Evolutionary conservation across 352 stramenopile genomes (phyloP).

Genomic region (Phytopythium sindhum): DNA sequence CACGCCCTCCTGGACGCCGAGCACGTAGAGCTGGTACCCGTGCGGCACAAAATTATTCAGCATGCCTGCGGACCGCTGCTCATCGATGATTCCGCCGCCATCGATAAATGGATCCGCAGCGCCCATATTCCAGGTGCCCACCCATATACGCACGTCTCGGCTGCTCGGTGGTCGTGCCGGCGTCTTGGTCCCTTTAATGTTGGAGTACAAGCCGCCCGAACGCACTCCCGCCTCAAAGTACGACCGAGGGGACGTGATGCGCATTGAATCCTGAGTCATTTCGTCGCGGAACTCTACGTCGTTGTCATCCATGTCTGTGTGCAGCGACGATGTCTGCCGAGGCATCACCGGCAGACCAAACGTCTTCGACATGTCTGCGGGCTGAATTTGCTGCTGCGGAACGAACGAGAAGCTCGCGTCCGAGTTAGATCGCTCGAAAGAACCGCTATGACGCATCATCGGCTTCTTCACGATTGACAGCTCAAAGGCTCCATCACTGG

Average conservation of each 20-base stretch:
- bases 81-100: slow-evolving; percentile 67
- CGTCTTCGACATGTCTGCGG: slow-evolving; percentile 30
- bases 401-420: slow-evolving; percentile 17
- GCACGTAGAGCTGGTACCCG: slow-evolving; percentile 84
- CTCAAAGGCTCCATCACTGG: neutral
- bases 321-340: slow-evolving; percentile 16
- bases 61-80: slow-evolving; percentile 63
- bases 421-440: slow-evolving; percentile 35
- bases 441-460: slow-evolving; percentile 46
- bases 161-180: slow-evolving; percentile 31
- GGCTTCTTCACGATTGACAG: slow-evolving; percentile 3
- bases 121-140: slow-evolving; percentile 87
- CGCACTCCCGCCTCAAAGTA: slow-evolving; percentile 57
- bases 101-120: slow-evolving; percentile 78
- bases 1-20: slow-evolving; percentile 83
- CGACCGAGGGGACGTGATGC: slow-evolving; percentile 59
- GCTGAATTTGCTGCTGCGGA: slow-evolving; percentile 27
- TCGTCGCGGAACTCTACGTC: slow-evolving; percentile 14
- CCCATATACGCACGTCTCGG: slow-evolving; percentile 72
- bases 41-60: slow-evolving; percentile 74
- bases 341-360: slow-evolving; percentile 23
- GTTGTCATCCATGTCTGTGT: slow-evolving; percentile 33
- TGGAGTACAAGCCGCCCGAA: slow-evolving; percentile 34
- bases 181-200: slow-evolving; percentile 14
- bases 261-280: slow-evolving; percentile 15